Evolutionary conservation across 2,329 filamentous ascomycete genomes (phyloP).

Genomic region (Verticillium tricorpus): DNA sequence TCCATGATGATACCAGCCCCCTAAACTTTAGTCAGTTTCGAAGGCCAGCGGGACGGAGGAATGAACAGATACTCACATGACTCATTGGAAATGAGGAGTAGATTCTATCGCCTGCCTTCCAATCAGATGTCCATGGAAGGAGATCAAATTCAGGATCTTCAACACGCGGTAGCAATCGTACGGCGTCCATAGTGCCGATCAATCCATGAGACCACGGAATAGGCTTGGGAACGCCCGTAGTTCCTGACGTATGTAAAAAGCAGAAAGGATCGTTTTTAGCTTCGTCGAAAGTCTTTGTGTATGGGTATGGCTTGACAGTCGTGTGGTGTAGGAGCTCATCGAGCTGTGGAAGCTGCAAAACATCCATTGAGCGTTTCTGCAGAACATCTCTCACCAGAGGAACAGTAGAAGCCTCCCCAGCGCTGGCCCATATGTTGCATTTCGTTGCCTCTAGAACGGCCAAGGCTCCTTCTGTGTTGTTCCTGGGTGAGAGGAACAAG

Average conservation of each 20-base stretch:
- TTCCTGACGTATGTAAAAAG: slow-evolving; percentile 36
- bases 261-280: slow-evolving; percentile 29
- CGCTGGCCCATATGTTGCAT: slow-evolving; percentile 25
- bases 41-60: too few species aligned
- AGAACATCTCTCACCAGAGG: slow-evolving; percentile 18
- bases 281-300: slow-evolving; percentile 25
- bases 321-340: slow-evolving; percentile 21
- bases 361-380: slow-evolving; percentile 17
- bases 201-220: slow-evolving; percentile 26
- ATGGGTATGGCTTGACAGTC: slow-evolving; percentile 17
- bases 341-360: slow-evolving; percentile 22
- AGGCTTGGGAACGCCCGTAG: slow-evolving; percentile 36
- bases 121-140: slow-evolving; percentile 22
- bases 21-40: slow-evolving; percentile 17
- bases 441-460: slow-evolving; percentile 24
- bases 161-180: slow-evolving; percentile 25
- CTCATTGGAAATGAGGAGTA: slow-evolving; percentile 31
- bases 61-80: slow-evolving; percentile 16
- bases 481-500: slow-evolving; percentile 27
- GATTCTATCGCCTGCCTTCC: slow-evolving; percentile 22
- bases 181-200: slow-evolving; percentile 27
- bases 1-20: slow-evolving; percentile 37
- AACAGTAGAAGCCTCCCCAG: slow-evolving; percentile 11
- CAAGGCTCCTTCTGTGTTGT: slow-evolving; percentile 25
- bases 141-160: slow-evolving; percentile 21